phyloP scores from a whole-genome alignment of 2,329 filamentous ascomycete genomes.

The Ascochyta viciae-villosae region DNA sequence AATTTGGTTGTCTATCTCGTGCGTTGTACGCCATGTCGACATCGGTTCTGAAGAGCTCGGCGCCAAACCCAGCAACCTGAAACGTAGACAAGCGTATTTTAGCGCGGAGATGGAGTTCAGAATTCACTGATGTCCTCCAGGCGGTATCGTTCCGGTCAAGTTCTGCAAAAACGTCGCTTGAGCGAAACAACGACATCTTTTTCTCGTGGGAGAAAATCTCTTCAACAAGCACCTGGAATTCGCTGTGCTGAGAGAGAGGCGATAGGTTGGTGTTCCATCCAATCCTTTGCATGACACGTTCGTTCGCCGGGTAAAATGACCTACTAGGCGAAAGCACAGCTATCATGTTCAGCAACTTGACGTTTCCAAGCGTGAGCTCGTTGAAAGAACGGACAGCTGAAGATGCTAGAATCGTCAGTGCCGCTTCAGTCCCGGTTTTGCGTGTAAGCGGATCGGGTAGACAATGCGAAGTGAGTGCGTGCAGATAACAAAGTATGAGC shows the following conservation, averaged over 20 bases:
- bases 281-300: slow-evolving; percentile 54
- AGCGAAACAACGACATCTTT: slow-evolving; percentile 25
- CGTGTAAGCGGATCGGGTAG: slow-evolving; percentile 59
- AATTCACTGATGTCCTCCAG: slow-evolving; percentile 11
- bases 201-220: slow-evolving; percentile 35
- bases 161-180: slow-evolving; percentile 4
- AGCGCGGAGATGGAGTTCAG: slow-evolving; percentile 36
- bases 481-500: slow-evolving; percentile 59
- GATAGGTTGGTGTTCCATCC: slow-evolving; percentile 53
- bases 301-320: slow-evolving; percentile 54
- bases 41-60: slow-evolving; percentile 30
- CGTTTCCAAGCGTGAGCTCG: slow-evolving; percentile 35
- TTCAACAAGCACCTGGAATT: slow-evolving; percentile 30
- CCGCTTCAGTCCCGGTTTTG: slow-evolving; percentile 63
- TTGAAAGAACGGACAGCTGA: slow-evolving; percentile 59
- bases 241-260: slow-evolving; percentile 39
- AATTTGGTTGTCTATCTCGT: slow-evolving; percentile 17
- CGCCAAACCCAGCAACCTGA: slow-evolving; percentile 41
- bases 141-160: background rate
- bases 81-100: slow-evolving; percentile 40
- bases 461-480: slow-evolving; percentile 62
- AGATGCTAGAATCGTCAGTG: slow-evolving; percentile 57
- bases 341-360: slow-evolving; percentile 34
- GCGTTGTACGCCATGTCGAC: slow-evolving; percentile 33
- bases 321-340: slow-evolving; percentile 45